Conservation (phyloP, 495 filamentous ascomycete genomes). For the Tuber borchii region DNA sequence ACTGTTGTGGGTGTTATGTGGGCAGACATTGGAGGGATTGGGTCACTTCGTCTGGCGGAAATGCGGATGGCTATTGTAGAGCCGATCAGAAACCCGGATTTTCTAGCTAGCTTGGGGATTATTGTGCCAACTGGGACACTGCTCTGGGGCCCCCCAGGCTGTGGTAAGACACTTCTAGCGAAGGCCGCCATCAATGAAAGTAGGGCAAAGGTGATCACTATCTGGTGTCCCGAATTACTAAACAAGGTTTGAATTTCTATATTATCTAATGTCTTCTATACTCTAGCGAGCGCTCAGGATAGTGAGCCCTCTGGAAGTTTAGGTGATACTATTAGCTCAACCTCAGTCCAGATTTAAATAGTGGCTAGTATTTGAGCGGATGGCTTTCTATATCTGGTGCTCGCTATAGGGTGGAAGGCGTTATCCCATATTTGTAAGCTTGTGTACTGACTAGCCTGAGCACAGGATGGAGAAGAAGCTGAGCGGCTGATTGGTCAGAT, state of each 20-base stretch:
- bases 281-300: too few species aligned
- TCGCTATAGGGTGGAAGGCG: too few species aligned
- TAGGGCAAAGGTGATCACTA: constrained; percentile 92
- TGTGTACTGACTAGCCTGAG: too few species aligned
- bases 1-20: constrained; percentile 96
- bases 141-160: constrained; percentile 94
- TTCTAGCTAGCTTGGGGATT: constrained; percentile 74
- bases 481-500: too few species aligned
- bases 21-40: constrained; percentile 82
- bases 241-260: constrained; percentile 30
- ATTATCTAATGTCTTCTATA: too few species aligned
- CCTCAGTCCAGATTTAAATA: too few species aligned
- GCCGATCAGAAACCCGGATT: constrained; percentile 77
- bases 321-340: too few species aligned
- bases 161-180: constrained; percentile 91
- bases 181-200: constrained; percentile 95
- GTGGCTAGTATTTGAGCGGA: too few species aligned
- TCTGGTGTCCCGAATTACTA: constrained; percentile 67
- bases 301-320: too few species aligned
- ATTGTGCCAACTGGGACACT: constrained; percentile 82
- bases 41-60: constrained; percentile 68
- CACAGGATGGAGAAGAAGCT: too few species aligned
- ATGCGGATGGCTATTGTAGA: constrained; percentile 83
- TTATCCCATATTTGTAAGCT: too few species aligned
- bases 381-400: too few species aligned